Base-by-base conservation (phyloP, 2,329 filamentous ascomycete species). In the Colletotrichum salicis region DNA sequence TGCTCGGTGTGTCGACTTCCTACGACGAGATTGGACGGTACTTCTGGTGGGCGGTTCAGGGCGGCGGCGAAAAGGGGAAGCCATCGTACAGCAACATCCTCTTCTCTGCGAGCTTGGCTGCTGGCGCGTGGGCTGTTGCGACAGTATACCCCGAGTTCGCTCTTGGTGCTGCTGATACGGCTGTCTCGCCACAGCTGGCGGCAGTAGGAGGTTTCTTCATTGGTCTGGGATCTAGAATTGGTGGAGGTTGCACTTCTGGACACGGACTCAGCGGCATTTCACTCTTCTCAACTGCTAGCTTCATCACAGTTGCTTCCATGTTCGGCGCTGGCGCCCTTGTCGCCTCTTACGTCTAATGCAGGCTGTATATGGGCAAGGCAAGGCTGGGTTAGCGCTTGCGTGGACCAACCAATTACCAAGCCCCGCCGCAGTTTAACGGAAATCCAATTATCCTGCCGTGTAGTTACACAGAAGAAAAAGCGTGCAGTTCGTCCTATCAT, bases 211-310 rank as follows among this genome's bases (percentile, higher is more conserved):
- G 91, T 0, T 81, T 87, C 4, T 70, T 87, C 15, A 88, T 92
- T 81, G 85, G 86, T 0, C 77, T 93, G 10, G 91, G 91, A 1
- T 84, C 90, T 1, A 86, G 90, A 60, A 77, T 92, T 66, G 91
- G 88, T 0, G 90, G 90, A 1, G 91, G 91, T 0, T 93, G 91
- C 74, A 92, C 91, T 0, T 91, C 89, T 5, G 91, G 91, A 0
- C 91, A 93, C 77, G 91, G 91, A 0, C 90, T 93, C 73, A 92
- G 88, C 70, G 91, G 91, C 0, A 85, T 93, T 76, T 87, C 88
- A n/a, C 82, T 90, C 71, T 81, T 93, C 62, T 90, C 88, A 0
- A 80, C 87, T 4, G 88, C 90, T 11, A 93, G 91, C 76, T 84
- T 92, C 67, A 78, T 93, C 13, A 91, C 89, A 0, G 89, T 92